A percentile compares a stretch with the other conserved stretches of the same genome.
phyloP scores from a whole-genome alignment of 768 basidiomycete species.

The Clavaria fumosa region DNA sequence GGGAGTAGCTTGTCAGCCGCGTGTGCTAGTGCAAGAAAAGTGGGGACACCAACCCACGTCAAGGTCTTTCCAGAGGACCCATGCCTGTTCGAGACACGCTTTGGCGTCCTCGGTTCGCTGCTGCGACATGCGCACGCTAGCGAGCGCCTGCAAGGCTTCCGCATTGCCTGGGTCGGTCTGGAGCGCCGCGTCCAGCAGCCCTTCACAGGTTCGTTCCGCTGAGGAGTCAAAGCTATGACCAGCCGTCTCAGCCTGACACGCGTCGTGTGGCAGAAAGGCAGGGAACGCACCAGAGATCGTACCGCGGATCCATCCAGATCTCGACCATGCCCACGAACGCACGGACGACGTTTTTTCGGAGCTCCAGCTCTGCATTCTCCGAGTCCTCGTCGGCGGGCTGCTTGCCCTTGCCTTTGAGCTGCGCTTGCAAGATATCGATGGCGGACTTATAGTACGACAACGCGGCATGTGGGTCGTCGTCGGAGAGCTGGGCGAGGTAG shows the following conservation, averaged over 20 bases:
- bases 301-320: slow-evolving; percentile 88
- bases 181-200: slow-evolving; percentile 57
- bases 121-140: slow-evolving; percentile 83
- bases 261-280: background rate
- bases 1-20: no score
- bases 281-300: slow-evolving; percentile 63
- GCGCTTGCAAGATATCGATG: slow-evolving; percentile 47
- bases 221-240: slow-evolving; percentile 77
- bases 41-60: slow-evolving; percentile 25
- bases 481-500: slow-evolving; percentile 76
- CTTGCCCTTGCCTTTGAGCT: slow-evolving; percentile 63
- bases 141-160: slow-evolving; percentile 67
- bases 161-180: slow-evolving; percentile 57
- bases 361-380: slow-evolving; percentile 42
- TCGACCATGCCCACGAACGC: slow-evolving; percentile 84
- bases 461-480: slow-evolving; percentile 59
- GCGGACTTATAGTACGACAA: slow-evolving; percentile 70
- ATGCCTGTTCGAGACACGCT: slow-evolving; percentile 48
- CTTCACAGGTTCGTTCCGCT: slow-evolving; percentile 72
- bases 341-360: slow-evolving; percentile 53
- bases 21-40: slow-evolving; percentile 3
- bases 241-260: slow-evolving; percentile 1
- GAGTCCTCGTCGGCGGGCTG: slow-evolving; percentile 27
- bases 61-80: slow-evolving; percentile 54
- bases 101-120: slow-evolving; percentile 72